Evolutionary conservation across 2,329 filamentous ascomycete genomes (phyloP), one percentile per base, ranked within the genome.

Genomic region (Sarocladium kiliense): DNA sequence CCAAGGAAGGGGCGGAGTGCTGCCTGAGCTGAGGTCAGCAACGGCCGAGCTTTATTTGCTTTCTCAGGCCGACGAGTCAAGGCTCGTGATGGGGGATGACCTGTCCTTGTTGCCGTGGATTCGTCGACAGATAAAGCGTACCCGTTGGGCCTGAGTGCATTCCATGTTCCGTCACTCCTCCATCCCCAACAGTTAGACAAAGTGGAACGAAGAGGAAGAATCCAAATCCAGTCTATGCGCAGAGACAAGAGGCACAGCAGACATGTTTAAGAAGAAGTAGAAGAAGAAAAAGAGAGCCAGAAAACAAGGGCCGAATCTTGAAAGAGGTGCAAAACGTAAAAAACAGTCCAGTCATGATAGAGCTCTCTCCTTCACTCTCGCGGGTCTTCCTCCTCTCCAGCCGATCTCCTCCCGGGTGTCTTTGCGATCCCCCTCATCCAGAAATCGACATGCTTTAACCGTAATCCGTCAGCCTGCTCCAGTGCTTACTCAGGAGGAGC

Each of bases 141-240:
- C n/a, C n/a, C n/a, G n/a, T n/a, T n/a, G n/a, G n/a, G n/a, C n/a
- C n/a, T n/a, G n/a, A n/a, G n/a, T n/a, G n/a, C n/a, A n/a, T n/a
- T n/a, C n/a, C n/a, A n/a, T n/a, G n/a, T n/a, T n/a, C n/a, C n/a
- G n/a, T n/a, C n/a, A n/a, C n/a, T n/a, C n/a, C n/a, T n/a, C n/a
- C n/a, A n/a, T 32, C 30, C 30, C 30, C 30, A 32, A 7, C 30
- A 39, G 36, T 18, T 44, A 9, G 23, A 23, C 19, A 9, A 47
- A 23, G n/a, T 18, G 23, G 9, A 23, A 30, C 10, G 44, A 27
- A 30, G 10, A 51, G 14, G 5, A 34, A 34, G 5, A 62, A 68
- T 67, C 65, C 64, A 66, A 68, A 57, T 66, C 67, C 64, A 66
- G 62, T 71, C 68, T 70, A 70, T 68, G 67, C 65, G 66, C 64